phyloP scores from a whole-genome alignment of 208 protist genomes.

The Leishmania amazonensis region DNA sequence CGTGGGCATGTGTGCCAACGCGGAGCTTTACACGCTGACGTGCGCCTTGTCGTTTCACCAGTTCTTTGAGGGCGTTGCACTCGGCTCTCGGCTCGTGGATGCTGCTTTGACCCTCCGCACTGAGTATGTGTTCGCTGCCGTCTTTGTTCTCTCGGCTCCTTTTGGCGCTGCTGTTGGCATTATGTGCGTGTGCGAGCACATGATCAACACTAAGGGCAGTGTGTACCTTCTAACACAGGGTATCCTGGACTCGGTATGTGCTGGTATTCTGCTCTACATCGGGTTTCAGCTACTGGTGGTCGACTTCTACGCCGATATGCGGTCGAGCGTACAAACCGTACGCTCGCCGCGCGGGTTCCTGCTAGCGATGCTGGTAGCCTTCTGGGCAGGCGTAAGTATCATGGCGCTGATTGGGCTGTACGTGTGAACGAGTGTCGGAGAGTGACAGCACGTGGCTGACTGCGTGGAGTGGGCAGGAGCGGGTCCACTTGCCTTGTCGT shows the following conservation, averaged over 20 bases:
- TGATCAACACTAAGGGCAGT: slow-evolving; percentile 30
- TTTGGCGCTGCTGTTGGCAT: slow-evolving; percentile 44
- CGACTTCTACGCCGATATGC: slow-evolving; percentile 63
- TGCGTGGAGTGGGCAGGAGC: not conserved
- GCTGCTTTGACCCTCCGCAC: slow-evolving; percentile 32
- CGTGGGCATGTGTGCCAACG: slow-evolving; percentile 48
- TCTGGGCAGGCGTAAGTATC: slow-evolving; percentile 49
- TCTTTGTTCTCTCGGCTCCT: slow-evolving; percentile 62
- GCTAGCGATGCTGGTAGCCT: slow-evolving; percentile 38
- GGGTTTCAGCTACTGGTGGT: slow-evolving; percentile 52
- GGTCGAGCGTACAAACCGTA: not conserved
- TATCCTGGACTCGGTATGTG: slow-evolving; percentile 53
- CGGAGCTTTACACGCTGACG: slow-evolving; percentile 43
- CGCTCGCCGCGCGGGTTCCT: slow-evolving; percentile 14
- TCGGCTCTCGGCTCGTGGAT: slow-evolving; percentile 59
- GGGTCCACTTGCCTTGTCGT: not conserved
- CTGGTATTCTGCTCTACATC: slow-evolving; percentile 73
- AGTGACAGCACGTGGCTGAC: not conserved
- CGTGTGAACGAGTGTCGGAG: slow-evolving; percentile 7
- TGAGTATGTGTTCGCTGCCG: slow-evolving; percentile 40
- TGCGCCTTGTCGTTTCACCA: slow-evolving; percentile 72
- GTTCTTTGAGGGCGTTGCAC: slow-evolving; percentile 68
- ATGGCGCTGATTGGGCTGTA: slow-evolving; percentile 44
- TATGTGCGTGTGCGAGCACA: slow-evolving; percentile 25
- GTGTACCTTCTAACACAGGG: slow-evolving; percentile 49